Evolutionary conservation across 1,284 basidiomycete genomes (phyloP), one percentile per base, ranked within the genome.

Genomic region (Ganoderma sinense): DNA sequence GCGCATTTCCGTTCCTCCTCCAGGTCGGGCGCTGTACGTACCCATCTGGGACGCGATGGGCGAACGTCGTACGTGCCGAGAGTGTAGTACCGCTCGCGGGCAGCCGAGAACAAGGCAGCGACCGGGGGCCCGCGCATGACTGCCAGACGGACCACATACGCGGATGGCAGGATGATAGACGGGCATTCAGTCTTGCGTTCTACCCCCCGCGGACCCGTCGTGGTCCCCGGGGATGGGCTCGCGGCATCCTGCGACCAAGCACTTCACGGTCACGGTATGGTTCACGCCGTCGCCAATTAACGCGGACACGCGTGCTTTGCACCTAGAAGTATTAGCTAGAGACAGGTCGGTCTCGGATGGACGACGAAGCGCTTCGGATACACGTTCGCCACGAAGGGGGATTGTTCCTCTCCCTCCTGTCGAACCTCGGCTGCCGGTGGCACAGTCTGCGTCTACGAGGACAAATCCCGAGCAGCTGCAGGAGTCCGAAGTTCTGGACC

Each of bases 401-500:
- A n/a, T 18, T 4, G 18, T n/a, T 33, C 56, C 56, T 23, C 56
- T 59, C 39, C 56, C 33, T 36, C 14, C 56, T 1, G 7, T n/a
- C 56, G 56, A 59, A 16, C 14, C 4, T 20, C 33, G 36, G 11
- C 56, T 6, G 36, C 6, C 36, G 36, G 2, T 36, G 36, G 36
- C 36, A 6, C 36, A 36, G 2, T 39, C 55, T 3, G 13, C 20
- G 31, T 36, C 20, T 59, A 10, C 10, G 4, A 18, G 33, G 16
- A n/a, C 6, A 3, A 20, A 33, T 10, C 33, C 31, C 13, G 18
- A 14, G 23, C 20, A 59, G 33, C 33, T 59, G 56, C 56, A 59
- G 56, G 56, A 59, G 33, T 59, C 56, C 16, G 56, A 33, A 33
- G 33, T 59, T 33, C 56, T 59, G 29, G 56, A 59, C 10, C 56